Conservation (phyloP, 2,329 filamentous ascomycete species). For the Diaporthe velutina region DNA sequence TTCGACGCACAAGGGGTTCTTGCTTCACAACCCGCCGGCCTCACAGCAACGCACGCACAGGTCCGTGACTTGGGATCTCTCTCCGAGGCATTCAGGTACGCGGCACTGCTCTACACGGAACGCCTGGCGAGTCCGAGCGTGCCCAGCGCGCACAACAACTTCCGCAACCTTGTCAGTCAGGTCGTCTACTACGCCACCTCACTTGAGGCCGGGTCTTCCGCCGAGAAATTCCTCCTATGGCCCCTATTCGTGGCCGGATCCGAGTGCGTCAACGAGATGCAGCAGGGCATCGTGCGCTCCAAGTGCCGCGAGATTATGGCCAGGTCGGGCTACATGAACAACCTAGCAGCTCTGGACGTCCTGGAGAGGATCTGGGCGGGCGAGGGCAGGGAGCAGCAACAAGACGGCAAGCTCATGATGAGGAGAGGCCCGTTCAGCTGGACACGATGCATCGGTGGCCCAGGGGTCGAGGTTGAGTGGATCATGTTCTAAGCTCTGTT, state of each 20-base stretch:
- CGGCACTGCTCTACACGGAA: constrained; percentile 90
- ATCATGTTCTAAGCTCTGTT: constrained; percentile 70
- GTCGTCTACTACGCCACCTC: constrained; percentile 87
- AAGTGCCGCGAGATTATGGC: constrained; percentile 89
- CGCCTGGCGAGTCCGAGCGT: constrained; percentile 83
- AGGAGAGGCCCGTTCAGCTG: constrained; percentile 68
- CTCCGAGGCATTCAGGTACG: constrained; percentile 90
- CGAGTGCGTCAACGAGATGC: constrained; percentile 85
- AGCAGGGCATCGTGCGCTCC: constrained; percentile 82
- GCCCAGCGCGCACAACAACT: constrained; percentile 79
- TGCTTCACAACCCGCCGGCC: constrained; percentile 59
- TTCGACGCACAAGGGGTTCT: constrained; percentile 71
- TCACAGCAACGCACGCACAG: constrained; percentile 65
- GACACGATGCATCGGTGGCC: constrained; percentile 69
- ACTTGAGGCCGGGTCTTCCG: constrained; percentile 77
- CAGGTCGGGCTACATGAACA: constrained; percentile 94
- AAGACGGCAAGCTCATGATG: constrained; percentile 50
- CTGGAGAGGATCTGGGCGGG: constrained; percentile 86
- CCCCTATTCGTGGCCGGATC: constrained; percentile 91
- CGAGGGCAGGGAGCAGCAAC: constrained; percentile 58
- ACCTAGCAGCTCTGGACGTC: constrained; percentile 86
- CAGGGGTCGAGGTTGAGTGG: constrained; percentile 72
- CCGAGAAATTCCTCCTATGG: constrained; percentile 93
- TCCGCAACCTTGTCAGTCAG: constrained; percentile 85
- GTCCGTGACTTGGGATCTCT: constrained; percentile 83